Evolutionary conservation across 257 asterid species (phyloP).

Genomic region (Catharanthus roseus): DNA sequence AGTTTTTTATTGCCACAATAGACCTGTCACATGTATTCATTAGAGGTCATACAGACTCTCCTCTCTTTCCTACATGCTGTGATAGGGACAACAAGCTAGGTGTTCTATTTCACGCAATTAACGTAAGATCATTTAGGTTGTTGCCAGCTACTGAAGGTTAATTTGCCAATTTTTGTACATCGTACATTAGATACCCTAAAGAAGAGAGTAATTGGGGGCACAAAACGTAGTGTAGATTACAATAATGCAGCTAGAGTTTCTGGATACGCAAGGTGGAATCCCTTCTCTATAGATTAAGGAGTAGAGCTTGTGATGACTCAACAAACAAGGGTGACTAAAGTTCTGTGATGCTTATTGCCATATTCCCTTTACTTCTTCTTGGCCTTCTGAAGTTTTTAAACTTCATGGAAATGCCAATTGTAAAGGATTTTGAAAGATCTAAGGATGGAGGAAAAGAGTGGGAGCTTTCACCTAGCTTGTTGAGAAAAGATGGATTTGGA

Average conservation of each 20-base stretch:
- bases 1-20: background rate
- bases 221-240: background rate
- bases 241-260: background rate
- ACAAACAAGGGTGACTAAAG: too few species aligned
- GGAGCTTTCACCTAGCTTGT: background rate
- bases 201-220: background rate
- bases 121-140: background rate
- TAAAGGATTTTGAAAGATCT: background rate
- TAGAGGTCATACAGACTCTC: background rate
- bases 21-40: background rate
- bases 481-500: background rate
- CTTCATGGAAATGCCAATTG: background rate
- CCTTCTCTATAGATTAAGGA: background rate
- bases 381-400: background rate
- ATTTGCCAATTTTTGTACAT: background rate
- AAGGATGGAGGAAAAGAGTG: background rate
- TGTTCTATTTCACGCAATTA: background rate
- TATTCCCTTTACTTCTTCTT: background rate
- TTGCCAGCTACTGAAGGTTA: background rate
- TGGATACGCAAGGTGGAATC: background rate
- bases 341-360: background rate
- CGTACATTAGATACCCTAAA: background rate
- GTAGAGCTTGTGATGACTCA: background rate
- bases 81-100: background rate
- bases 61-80: background rate